Percentiles rank a stretch among this genome's conserved stretches.
Conservation (phyloP, 2,329 filamentous ascomycete species). For the Trichoderma breve region DNA sequence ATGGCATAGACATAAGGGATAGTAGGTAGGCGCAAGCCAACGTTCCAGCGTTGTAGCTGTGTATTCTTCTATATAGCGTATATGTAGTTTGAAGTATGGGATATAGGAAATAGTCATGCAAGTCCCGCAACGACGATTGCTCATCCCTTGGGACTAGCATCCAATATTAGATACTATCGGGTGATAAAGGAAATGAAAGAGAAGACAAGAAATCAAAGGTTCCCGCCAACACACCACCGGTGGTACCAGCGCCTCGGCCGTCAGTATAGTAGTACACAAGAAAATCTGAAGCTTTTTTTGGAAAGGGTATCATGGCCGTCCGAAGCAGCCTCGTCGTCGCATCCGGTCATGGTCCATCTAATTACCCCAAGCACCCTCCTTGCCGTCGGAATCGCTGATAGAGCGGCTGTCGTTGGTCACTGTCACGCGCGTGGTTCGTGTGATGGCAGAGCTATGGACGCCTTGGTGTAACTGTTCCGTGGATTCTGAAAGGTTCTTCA, state of each 20-base stretch:
- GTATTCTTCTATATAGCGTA: neutral
- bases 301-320: neutral
- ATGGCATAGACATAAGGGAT: neutral
- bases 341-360: neutral
- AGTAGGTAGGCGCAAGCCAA: neutral
- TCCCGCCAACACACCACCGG: neutral
- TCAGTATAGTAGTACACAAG: neutral
- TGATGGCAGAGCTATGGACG: neutral
- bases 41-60: neutral
- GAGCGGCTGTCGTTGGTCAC: conserved; percentile 10
- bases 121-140: neutral
- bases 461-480: neutral
- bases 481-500: neutral
- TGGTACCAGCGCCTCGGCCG: neutral
- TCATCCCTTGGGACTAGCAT: neutral
- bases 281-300: neutral
- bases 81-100: neutral
- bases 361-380: neutral
- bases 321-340: neutral
- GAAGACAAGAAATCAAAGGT: neutral
- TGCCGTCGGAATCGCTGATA: neutral
- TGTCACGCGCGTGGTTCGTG: neutral
- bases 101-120: neutral
- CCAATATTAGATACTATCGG: neutral
- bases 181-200: neutral